These are phyloP conservation scores for Neopestalotiopsis clavispora DNA, from an alignment of 2,329 filamentous ascomycete genomes.

Conservation along the genomic window DNA sequence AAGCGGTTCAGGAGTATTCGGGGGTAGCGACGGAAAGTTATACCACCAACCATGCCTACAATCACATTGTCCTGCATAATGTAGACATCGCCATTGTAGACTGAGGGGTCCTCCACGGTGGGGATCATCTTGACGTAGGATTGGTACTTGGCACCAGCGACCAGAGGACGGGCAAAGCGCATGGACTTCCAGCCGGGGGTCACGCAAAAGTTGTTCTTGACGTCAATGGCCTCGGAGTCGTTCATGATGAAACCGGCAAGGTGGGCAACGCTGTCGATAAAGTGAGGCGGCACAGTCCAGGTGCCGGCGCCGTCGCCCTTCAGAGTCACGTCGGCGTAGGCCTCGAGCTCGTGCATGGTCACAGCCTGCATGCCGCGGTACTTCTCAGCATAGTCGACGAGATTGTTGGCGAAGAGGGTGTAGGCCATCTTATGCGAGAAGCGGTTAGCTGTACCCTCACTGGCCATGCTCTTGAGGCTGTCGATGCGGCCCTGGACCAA, in stretches of 20 bases:
- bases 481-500: constrained; percentile 57
- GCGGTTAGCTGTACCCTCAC: constrained; percentile 62
- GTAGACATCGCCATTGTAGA: constrained; percentile 41
- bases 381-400: constrained; percentile 42
- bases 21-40: constrained; percentile 43
- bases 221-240: constrained; percentile 39
- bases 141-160: constrained; percentile 36
- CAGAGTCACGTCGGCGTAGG: constrained; percentile 39
- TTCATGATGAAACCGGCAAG: constrained; percentile 48
- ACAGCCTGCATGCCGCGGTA: constrained; percentile 47
- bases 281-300: constrained; percentile 46
- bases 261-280: constrained; percentile 43
- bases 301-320: constrained; percentile 31
- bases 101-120: constrained; percentile 29
- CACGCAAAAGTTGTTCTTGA: constrained; percentile 38
- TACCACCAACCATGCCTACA: constrained; percentile 36
- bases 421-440: constrained; percentile 69
- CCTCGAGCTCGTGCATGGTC: constrained; percentile 38
- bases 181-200: constrained; percentile 43
- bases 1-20: constrained; percentile 43
- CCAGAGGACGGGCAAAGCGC: constrained; percentile 35
- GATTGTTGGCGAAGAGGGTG: constrained; percentile 45
- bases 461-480: constrained; percentile 52
- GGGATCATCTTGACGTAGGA: constrained; percentile 46
- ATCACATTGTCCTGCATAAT: constrained; percentile 38